A percentile compares a stretch with the other conserved stretches of the same genome.
Evolutionary conservation across 805 yeast species (phyloP).

Genomic region (Wilhelminamyces savonicus): DNA sequence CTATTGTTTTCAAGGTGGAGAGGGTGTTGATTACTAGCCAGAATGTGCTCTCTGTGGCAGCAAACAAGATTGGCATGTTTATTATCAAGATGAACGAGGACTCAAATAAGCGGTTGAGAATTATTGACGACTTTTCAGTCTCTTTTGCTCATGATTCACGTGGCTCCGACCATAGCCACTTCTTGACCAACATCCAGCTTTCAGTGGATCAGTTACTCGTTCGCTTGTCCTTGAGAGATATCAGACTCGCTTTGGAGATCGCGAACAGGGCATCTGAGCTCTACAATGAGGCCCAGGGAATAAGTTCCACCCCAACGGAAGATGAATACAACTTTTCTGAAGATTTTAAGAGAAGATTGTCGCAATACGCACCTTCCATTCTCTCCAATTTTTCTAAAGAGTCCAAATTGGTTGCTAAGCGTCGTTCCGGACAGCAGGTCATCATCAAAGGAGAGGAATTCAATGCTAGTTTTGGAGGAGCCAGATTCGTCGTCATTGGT

Average conservation of each 20-base stretch:
- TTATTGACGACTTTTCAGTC: constrained; percentile 84
- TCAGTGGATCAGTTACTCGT: constrained; percentile 75
- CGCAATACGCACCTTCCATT: constrained; percentile 66
- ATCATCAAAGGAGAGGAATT: constrained; percentile 65
- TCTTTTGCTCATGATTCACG: constrained; percentile 68
- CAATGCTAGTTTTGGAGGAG: constrained; percentile 61
- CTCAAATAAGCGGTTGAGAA: constrained; percentile 57
- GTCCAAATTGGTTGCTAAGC: constrained; percentile 6
- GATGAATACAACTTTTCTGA: constrained; percentile 44
- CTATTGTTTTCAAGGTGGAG: constrained; percentile 82
- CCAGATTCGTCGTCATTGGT: constrained; percentile 79
- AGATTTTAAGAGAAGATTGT: constrained; percentile 53
- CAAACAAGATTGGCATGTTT: constrained; percentile 81
- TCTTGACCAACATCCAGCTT: constrained; percentile 58
- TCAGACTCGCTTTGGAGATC: constrained; percentile 69
- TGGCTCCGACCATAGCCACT: constrained; percentile 52
- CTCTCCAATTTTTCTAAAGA: constrained; percentile 42
- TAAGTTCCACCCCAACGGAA: constrained; percentile 6
- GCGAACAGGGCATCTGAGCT: constrained; percentile 64
- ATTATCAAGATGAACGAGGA: constrained; percentile 66
- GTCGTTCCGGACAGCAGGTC: constrained; percentile 24
- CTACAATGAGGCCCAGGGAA: constrained; percentile 23
- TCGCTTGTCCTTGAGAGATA: constrained; percentile 82
- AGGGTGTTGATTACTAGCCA: constrained; percentile 69
- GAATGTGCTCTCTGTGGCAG: constrained; percentile 57